These are phyloP conservation scores for Cochlearia excelsa DNA, from an alignment of 345 rosid species.

Conservation along the genomic window DNA sequence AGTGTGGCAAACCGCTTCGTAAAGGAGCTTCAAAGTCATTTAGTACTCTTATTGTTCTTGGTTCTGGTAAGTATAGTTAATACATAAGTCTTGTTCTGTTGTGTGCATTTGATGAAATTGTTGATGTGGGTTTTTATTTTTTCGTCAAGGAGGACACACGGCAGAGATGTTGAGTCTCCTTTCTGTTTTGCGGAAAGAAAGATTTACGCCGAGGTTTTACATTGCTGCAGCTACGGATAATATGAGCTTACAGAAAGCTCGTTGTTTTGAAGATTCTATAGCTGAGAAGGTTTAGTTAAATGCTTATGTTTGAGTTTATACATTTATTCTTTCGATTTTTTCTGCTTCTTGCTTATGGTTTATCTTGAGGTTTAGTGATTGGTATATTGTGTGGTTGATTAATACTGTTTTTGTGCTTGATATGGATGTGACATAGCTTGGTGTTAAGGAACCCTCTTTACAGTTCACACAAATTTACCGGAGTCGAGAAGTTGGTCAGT, in stretches of 20 bases:
- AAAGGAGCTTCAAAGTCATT: constrained; percentile 40
- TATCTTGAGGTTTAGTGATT: too few species aligned
- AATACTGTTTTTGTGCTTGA: constrained; percentile 15
- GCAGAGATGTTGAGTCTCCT: constrained; percentile 92
- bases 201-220: constrained; percentile 70
- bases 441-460: constrained; percentile 34
- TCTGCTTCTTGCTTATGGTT: too few species aligned
- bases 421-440: constrained; percentile 42
- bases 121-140: not conserved
- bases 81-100: not conserved
- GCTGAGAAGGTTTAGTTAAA: constrained; percentile 48
- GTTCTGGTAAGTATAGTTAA: constrained; percentile 47
- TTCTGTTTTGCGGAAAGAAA: constrained; percentile 54
- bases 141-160: constrained; percentile 77
- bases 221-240: constrained; percentile 90
- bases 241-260: constrained; percentile 92
- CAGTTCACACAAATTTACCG: constrained; percentile 72
- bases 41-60: constrained; percentile 57
- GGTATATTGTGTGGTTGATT: too few species aligned
- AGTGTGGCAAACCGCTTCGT: constrained; percentile 45
- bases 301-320: too few species aligned
- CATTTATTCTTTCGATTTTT: too few species aligned
- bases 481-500: constrained; percentile 97
- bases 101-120: too few species aligned
- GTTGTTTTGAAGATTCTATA: constrained; percentile 56